Base-by-base conservation (phyloP, 331 rosid genomes). In the Telfairia occidentalis region DNA sequence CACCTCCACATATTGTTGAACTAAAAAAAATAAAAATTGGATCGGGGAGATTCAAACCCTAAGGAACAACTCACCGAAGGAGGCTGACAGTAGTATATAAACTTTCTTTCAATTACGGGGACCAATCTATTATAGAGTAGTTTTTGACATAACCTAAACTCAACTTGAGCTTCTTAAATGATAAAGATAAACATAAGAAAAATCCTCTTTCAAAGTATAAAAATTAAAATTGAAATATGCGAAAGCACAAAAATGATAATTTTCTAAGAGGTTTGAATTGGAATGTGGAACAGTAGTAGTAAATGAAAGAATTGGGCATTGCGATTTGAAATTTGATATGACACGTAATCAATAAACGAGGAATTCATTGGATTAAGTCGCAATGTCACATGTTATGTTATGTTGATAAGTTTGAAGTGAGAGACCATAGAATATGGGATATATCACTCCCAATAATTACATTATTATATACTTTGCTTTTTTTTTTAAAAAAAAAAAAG, bases 311-410 rank as follows among this genome's bases (percentile, higher is more conserved):
- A 21, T 65, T 37, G 72, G 50, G 72, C 32, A 65, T 38, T 11
- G 50, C 10, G 32, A 38, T 65, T 65, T 65, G 72, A 65, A 64
- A 38, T 65, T 38, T 65, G 72, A 65, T 11, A 65, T 65, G 72
- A 65, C 72, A 65, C 50, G 50, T 38, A 64, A 35, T 64, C 71
- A 64, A 35, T 64, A 64, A 64, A 7, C 9, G 9, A 37, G 9
- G n/a, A 37, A 64, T 64, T 64, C 18, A 65, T 65, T 65, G 72
- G 50, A 38, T 65, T 38, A 65, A 65, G 9, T 4, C 32, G 19
- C 11, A 12, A 15, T 59, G 21, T n/a, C 72, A 38, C 72, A 65
- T 65, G 50, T 34, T 9, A 29, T 63, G 48, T 63, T 4, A 55
- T 58, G 65, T 28, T 28, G 37, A 58, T 58, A 1, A 37, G 19